phyloP scores from a whole-genome alignment of 352 stramenopile genomes.

The Pythium angustatum region DNA sequence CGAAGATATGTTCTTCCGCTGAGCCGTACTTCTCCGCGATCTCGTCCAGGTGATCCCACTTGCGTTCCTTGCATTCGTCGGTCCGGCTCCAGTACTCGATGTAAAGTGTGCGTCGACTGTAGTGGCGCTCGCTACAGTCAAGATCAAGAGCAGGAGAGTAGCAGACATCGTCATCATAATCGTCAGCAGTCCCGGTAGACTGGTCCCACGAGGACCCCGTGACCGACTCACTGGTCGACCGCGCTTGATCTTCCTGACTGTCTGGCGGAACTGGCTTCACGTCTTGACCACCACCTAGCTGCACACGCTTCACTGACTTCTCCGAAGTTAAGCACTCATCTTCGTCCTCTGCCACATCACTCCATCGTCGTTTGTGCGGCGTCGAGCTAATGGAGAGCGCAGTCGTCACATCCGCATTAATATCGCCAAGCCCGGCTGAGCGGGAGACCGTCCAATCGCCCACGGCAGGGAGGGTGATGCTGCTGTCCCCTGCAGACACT shows the following conservation, averaged over 20 bases:
- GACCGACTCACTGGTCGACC: conserved; percentile 20
- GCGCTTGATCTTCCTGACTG: conserved; percentile 24
- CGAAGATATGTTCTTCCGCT: conserved; percentile 83
- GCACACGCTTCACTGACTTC: conserved; percentile 21
- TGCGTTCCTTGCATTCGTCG: conserved; percentile 86
- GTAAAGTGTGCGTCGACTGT: conserved; percentile 77
- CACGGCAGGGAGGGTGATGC: conserved; percentile 19
- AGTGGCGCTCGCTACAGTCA: conserved; percentile 47
- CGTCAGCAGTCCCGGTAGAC: conserved; percentile 18
- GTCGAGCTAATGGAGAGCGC: conserved; percentile 54
- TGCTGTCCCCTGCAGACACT: conserved; percentile 40
- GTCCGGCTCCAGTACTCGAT: conserved; percentile 89
- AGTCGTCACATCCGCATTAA: conserved; percentile 77
- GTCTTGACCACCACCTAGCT: conserved; percentile 27
- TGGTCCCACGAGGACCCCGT: conserved; percentile 7
- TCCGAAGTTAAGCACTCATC: not conserved
- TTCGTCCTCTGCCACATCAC: conserved; percentile 26
- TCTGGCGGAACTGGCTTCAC: conserved; percentile 8
- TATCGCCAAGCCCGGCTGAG: conserved; percentile 44
- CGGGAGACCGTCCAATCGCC: conserved; percentile 42
- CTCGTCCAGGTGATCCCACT: conserved; percentile 87
- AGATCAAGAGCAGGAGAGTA: conserved; percentile 54
- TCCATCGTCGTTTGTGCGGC: conserved; percentile 64
- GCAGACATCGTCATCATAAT: conserved; percentile 45
- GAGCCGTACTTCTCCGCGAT: conserved; percentile 75